These are phyloP conservation scores for Fusarium concolor DNA, from an alignment of 2,329 filamentous ascomycete species.

Conservation along the genomic window DNA sequence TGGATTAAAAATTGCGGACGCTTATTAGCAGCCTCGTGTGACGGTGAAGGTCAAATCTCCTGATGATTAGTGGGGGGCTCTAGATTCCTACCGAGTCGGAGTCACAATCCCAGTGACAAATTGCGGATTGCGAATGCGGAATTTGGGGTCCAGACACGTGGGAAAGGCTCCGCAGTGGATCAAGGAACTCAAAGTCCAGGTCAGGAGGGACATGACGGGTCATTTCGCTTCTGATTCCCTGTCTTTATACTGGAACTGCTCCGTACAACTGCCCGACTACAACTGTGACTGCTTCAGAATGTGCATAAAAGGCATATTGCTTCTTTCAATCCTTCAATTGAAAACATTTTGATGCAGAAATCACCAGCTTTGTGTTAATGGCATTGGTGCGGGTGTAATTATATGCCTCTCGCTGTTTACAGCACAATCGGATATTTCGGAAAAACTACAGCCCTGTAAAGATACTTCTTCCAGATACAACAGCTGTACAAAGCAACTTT, in stretches of 20 bases:
- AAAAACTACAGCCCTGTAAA: background rate
- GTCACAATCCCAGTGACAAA: background rate
- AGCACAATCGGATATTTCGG: background rate
- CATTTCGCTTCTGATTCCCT: background rate
- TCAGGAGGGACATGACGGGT: background rate
- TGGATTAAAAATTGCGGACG: background rate
- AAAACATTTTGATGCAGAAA: background rate
- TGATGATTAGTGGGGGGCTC: constrained; percentile 23
- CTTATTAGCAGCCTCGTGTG: constrained; percentile 9
- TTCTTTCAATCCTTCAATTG: background rate
- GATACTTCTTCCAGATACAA: too few species aligned
- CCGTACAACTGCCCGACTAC: background rate
- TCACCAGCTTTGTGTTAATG: background rate
- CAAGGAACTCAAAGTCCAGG: constrained; percentile 10
- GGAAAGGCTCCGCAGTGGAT: constrained; percentile 4
- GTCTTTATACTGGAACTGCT: background rate
- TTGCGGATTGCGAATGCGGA: background rate
- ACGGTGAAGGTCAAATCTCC: constrained; percentile 6
- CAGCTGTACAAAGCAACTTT: background rate
- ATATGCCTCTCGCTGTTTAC: background rate
- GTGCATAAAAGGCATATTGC: background rate
- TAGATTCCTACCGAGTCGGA: background rate
- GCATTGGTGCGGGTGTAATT: constrained; percentile 6
- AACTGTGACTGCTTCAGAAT: background rate
- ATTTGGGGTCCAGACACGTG: constrained; percentile 1